Conservation (phyloP, 768 basidiomycete species). For the Paxillus rubicundulus region DNA sequence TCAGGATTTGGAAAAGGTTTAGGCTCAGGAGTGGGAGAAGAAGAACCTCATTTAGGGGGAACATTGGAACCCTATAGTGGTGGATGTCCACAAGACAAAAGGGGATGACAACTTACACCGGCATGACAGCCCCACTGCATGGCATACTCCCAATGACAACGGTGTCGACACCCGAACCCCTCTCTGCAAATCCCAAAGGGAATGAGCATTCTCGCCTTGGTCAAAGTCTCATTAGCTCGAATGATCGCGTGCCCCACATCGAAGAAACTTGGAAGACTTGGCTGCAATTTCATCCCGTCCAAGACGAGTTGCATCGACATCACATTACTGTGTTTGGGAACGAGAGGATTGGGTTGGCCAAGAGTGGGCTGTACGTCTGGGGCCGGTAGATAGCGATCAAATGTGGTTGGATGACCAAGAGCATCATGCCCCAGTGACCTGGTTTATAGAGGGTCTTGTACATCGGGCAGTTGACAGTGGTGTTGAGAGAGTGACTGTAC, state of each 20-base stretch:
- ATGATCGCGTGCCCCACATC: slow-evolving; percentile 88
- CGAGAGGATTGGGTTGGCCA: slow-evolving; percentile 42
- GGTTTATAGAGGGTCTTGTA: slow-evolving; percentile 95
- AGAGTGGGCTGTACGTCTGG: slow-evolving; percentile 30
- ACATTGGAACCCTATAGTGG: slow-evolving; percentile 40
- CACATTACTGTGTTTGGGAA: slow-evolving; percentile 92
- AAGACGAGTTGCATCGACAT: slow-evolving; percentile 81
- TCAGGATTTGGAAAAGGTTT: slow-evolving; percentile 26
- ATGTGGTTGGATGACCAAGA: slow-evolving; percentile 73
- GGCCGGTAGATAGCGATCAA: slow-evolving; percentile 76
- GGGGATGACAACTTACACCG: too few relatives aligned
- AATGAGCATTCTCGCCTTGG: slow-evolving; percentile 93
- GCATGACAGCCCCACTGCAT: slow-evolving; percentile 90
- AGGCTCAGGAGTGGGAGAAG: slow-evolving; percentile 9
- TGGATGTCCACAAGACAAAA: too few relatives aligned
- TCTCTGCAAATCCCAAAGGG: slow-evolving; percentile 81
- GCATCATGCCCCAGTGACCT: slow-evolving; percentile 92
- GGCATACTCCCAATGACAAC: slow-evolving; percentile 72
- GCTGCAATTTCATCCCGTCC: slow-evolving; percentile 93
- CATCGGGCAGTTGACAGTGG: slow-evolving; percentile 78
- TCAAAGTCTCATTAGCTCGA: slow-evolving; percentile 85
- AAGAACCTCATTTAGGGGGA: slow-evolving; percentile 39
- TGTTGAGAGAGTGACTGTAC: slow-evolving; percentile 81
- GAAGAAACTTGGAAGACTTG: slow-evolving; percentile 87
- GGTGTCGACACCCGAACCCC: slow-evolving; percentile 82